Percentiles rank a stretch among this genome's conserved stretches.
These are phyloP conservation scores for Nelumbo lutea DNA, from an alignment of 164 flowering plant species.

Conservation along the genomic window DNA sequence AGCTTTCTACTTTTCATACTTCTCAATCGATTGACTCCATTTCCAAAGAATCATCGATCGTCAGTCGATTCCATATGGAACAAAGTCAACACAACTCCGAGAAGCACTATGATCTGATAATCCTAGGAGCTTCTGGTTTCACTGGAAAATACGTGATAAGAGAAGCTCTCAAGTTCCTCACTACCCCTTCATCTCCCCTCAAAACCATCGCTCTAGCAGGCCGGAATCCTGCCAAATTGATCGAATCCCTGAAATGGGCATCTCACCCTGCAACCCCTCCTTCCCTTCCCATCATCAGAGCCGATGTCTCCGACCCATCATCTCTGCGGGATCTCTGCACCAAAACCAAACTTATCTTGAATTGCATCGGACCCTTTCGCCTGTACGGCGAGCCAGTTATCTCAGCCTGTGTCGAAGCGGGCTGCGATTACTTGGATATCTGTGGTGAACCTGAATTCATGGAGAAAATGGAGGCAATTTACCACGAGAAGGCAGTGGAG, in stretches of 20 bases:
- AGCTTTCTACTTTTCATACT: too few species aligned
- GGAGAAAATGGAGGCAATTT: constrained; percentile 65
- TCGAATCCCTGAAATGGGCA: constrained; percentile 63
- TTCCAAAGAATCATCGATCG: too few species aligned
- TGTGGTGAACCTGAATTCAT: constrained; percentile 89
- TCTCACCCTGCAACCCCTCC: constrained; percentile 47
- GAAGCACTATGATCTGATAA: constrained; percentile 44
- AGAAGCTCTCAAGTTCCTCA: constrained; percentile 69
- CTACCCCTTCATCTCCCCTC: constrained; percentile 50
- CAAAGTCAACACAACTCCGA: too few species aligned
- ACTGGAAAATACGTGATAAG: constrained; percentile 73
- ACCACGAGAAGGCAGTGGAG: constrained; percentile 51
- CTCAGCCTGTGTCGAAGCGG: constrained; percentile 55
- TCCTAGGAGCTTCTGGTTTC: constrained; percentile 88
- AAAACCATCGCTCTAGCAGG: constrained; percentile 68
- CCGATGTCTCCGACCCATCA: constrained; percentile 47
- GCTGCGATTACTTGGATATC: constrained; percentile 72
- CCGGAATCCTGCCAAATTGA: constrained; percentile 36
- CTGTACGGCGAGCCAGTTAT: constrained; percentile 74
- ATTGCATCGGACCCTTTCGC: constrained; percentile 85
- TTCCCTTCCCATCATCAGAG: constrained; percentile 50
- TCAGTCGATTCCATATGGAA: too few species aligned
- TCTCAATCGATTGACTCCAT: too few species aligned
- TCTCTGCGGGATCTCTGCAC: constrained; percentile 50
- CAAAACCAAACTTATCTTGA: constrained; percentile 50